Evolutionary conservation across 257 asterid genomes (phyloP), one percentile per base, ranked within the genome.

Genomic region (Ilex asprella): DNA sequence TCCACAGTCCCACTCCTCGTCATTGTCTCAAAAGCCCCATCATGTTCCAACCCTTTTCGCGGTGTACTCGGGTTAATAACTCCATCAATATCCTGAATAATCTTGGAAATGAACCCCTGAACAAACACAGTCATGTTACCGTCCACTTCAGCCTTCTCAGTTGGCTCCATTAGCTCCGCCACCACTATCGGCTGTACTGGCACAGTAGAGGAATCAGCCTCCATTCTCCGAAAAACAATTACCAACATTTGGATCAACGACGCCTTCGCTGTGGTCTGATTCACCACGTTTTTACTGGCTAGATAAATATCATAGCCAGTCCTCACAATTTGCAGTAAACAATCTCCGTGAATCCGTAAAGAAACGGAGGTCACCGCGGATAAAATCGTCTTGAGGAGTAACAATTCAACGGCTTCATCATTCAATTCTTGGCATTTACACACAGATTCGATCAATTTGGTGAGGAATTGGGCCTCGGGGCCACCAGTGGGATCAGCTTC

Each of bases 1-100:
- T 93, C 97, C 73, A 90, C 99, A 3, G 97, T 53, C 30, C 30
- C 97, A 6, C 96, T 89, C 2, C 95, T 81, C 10, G 96, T 87
- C 75, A 82, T 86, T 0, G 96, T 89, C 78, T 93, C 99, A 73
- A 93, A 93, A 14, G 99, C 99, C 74, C 99, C 99, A 8, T 93
- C 99, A 64, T 89, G 95, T 74, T 30, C 55, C 78, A 35, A 75
- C 75, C 59, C 80, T 74, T 35, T 21, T 16, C 57, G 30, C 11
- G 95, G 95, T 6, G 96, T 82, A 39, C 72, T 70, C 3, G 96
- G 88, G 76, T 79, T 86, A 70, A 93, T 76, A 58, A 89, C 99
- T 55, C 95, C 99, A 55, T 93, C 99, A 75, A 89, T 89, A 39
- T 90, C 99, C 82, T 87, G 92, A 67, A 93, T 73, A 46, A 89